Evolutionary conservation across 2,329 filamentous ascomycete species (phyloP).

Genomic region (Claviceps sorghi): DNA sequence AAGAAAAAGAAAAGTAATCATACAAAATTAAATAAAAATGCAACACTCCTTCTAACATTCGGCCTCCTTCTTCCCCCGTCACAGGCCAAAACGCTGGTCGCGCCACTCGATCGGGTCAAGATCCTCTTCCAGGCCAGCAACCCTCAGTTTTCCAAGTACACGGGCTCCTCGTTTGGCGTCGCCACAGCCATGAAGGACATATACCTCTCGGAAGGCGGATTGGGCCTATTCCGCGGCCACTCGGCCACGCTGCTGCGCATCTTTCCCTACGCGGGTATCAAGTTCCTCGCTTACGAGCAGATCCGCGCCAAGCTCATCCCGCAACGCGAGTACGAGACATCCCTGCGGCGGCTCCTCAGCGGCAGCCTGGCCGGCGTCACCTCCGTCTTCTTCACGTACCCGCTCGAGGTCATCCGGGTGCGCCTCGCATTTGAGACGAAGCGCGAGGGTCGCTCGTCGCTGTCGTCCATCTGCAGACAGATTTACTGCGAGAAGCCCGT

Average conservation of each 20-base stretch:
- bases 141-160: constrained; percentile 85
- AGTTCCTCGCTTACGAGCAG: constrained; percentile 96
- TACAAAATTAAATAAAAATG: background rate
- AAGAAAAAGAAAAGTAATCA: background rate
- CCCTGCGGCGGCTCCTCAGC: constrained; percentile 56
- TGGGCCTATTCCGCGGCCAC: constrained; percentile 81
- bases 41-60: background rate
- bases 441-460: constrained; percentile 50
- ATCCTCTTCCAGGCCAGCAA: constrained; percentile 96
- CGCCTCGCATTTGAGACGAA: constrained; percentile 91
- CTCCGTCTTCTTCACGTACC: constrained; percentile 92
- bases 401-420: constrained; percentile 82
- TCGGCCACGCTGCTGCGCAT: constrained; percentile 88
- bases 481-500: constrained; percentile 68
- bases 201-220: constrained; percentile 54
- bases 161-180: constrained; percentile 75
- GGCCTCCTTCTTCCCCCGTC: background rate
- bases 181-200: constrained; percentile 74
- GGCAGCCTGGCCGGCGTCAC: constrained; percentile 70
- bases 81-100: constrained; percentile 88
- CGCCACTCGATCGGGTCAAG: constrained; percentile 92
- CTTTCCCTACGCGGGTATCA: constrained; percentile 94
- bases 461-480: constrained; percentile 63
- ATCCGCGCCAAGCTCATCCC: constrained; percentile 69
- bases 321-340: constrained; percentile 59